A percentile compares a stretch with the other conserved stretches of the same genome.
Conservation (phyloP, 345 rosid species). For the Lepidium africanum region DNA sequence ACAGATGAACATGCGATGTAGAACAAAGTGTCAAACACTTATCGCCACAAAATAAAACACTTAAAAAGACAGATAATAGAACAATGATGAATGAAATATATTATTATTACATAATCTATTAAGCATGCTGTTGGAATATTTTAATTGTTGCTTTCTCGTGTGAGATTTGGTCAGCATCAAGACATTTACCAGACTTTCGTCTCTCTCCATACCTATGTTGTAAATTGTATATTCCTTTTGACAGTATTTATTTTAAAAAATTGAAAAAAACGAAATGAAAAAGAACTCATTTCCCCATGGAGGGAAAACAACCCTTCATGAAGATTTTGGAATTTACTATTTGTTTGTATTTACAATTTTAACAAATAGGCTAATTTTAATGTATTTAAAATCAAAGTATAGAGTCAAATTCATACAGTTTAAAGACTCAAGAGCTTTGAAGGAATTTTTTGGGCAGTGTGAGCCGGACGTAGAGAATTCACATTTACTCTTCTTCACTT, state of each 20-base stretch:
- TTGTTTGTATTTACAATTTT: slow-evolving; percentile 21
- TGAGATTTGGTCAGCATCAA: slow-evolving; percentile 21
- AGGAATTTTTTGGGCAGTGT: slow-evolving; percentile 36
- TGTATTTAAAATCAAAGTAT: neutral
- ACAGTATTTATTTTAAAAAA: neutral
- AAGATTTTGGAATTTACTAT: slow-evolving; percentile 27
- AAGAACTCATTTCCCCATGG: slow-evolving; percentile 22
- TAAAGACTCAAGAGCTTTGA: slow-evolving; percentile 11
- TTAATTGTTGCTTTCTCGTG: neutral
- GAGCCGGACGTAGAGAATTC: slow-evolving; percentile 16
- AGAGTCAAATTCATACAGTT: slow-evolving; percentile 13
- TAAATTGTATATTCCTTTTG: slow-evolving; percentile 18
- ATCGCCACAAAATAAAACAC: neutral
- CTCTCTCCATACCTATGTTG: slow-evolving; percentile 25
- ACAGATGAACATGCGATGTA: slow-evolving; percentile 9
- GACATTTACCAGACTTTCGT: slow-evolving; percentile 19
- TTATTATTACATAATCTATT: neutral
- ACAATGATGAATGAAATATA: neutral
- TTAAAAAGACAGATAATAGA: slow-evolving; percentile 5
- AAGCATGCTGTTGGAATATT: neutral
- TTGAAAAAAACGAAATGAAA: neutral
- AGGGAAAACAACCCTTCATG: slow-evolving; percentile 32
- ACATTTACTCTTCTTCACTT: slow-evolving; percentile 15
- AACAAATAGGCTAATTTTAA: neutral
- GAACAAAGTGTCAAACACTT: slow-evolving; percentile 18